Conservation (phyloP, 495 filamentous ascomycete species). For the Pseudomonodictys pantanalensis region DNA sequence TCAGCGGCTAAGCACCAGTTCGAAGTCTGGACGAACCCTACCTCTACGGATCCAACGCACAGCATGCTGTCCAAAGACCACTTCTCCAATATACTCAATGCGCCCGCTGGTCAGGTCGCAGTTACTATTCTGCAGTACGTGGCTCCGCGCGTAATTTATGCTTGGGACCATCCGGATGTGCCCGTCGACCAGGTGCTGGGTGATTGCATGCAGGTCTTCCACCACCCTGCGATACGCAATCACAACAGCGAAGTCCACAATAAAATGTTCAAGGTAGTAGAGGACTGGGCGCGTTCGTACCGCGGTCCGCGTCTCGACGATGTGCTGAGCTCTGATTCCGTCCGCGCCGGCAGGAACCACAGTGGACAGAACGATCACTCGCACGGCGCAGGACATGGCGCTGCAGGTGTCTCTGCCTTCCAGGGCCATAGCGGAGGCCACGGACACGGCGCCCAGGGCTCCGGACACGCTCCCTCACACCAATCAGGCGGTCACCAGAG, state of each 20-base stretch:
- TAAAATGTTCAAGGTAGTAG: slow-evolving; percentile 80
- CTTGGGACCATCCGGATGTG: slow-evolving; percentile 82
- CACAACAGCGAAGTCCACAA: slow-evolving; percentile 71
- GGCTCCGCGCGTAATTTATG: slow-evolving; percentile 81
- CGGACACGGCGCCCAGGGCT: background rate
- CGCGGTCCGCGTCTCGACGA: slow-evolving; percentile 62
- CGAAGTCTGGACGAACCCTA: slow-evolving; percentile 83
- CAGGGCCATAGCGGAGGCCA: background rate
- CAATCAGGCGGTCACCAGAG: background rate
- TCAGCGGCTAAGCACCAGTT: slow-evolving; percentile 81
- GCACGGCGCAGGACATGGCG: slow-evolving; percentile 27
- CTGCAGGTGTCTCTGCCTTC: background rate
- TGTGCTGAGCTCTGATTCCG: slow-evolving; percentile 74
- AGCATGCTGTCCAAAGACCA: slow-evolving; percentile 95
- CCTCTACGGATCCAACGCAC: slow-evolving; percentile 88
- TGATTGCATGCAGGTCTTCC: slow-evolving; percentile 76
- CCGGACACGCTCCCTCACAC: background rate
- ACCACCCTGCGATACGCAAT: slow-evolving; percentile 79
- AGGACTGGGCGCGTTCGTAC: slow-evolving; percentile 69
- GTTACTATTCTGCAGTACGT: slow-evolving; percentile 75
- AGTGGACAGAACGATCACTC: slow-evolving; percentile 27
- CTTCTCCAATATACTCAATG: slow-evolving; percentile 88
- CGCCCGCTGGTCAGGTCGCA: slow-evolving; percentile 80
- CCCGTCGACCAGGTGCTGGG: slow-evolving; percentile 73
- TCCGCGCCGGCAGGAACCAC: slow-evolving; percentile 76